Percentiles rank a stretch among this genome's conserved stretches.
phyloP scores from a whole-genome alignment of 306 rosid species.

The Ceratonia siliqua region DNA sequence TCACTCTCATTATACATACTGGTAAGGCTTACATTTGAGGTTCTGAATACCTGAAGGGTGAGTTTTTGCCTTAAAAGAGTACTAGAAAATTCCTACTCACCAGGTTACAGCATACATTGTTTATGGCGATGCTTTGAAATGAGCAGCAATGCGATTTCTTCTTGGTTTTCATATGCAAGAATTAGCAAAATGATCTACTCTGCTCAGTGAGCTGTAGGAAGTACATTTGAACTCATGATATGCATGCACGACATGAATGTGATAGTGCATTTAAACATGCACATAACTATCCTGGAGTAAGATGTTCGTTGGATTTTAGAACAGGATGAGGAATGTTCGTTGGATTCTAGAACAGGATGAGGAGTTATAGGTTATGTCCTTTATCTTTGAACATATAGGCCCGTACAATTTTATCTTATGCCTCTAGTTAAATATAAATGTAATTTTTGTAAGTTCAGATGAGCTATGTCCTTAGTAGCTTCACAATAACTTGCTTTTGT shows the following conservation, averaged over 20 bases:
- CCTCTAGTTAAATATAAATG: constrained; percentile 1
- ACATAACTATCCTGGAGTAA: constrained; percentile 2
- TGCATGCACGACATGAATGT: neutral
- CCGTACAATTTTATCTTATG: neutral
- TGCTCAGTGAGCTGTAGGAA: constrained; percentile 5
- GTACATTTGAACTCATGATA: neutral
- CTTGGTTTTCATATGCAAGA: neutral
- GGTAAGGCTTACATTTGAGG: neutral
- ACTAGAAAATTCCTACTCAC: neutral
- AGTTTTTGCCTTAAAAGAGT: neutral
- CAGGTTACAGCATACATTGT: neutral
- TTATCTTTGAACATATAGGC: constrained; percentile 14
- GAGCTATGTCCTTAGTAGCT: constrained; percentile 15
- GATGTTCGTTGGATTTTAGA: constrained; percentile 18
- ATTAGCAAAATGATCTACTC: neutral
- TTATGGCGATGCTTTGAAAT: neutral
- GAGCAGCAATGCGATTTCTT: neutral
- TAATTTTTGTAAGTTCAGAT: constrained; percentile 25
- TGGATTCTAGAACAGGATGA: constrained; percentile 27
- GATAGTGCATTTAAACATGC: constrained; percentile 5
- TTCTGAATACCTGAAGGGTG: neutral
- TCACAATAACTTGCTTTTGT: constrained; percentile 30
- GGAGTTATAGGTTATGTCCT: neutral
- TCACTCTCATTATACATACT: neutral
- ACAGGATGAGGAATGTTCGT: constrained; percentile 28